Conservation (phyloP, 441 rosid genomes). For the Aleurites moluccanus region DNA sequence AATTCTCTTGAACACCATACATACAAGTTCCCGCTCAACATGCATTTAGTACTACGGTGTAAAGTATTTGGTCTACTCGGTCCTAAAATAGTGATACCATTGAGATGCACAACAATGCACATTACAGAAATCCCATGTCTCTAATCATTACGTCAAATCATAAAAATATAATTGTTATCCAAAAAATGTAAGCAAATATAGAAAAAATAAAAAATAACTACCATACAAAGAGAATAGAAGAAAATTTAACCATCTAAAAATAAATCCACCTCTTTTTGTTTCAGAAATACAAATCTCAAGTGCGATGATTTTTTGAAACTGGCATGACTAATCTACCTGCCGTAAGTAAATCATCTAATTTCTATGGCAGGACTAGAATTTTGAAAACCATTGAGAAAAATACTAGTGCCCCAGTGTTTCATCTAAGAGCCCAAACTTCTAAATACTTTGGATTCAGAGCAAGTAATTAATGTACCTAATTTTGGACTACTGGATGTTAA, state of each 20-base stretch:
- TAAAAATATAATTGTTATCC: not conserved
- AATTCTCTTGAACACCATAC: too few relatives aligned
- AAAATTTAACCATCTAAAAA: too few relatives aligned
- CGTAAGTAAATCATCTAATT: not conserved
- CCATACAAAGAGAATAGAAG: too few relatives aligned
- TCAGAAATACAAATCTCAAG: slow-evolving; percentile 46
- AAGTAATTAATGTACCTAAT: not conserved
- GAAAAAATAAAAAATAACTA: not conserved
- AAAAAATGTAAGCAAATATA: not conserved
- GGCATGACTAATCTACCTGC: not conserved
- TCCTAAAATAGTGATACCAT: not conserved
- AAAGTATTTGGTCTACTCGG: too few relatives aligned
- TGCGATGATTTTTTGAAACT: slow-evolving; percentile 19
- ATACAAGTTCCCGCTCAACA: too few relatives aligned
- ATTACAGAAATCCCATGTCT: not conserved
- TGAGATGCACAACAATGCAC: not conserved
- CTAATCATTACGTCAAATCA: not conserved
- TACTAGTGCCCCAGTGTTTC: not conserved
- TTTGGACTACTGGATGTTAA: not conserved
- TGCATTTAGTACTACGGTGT: too few relatives aligned
- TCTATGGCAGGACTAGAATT: not conserved
- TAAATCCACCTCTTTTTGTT: not conserved
- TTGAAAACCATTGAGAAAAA: not conserved
- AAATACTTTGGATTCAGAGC: not conserved
- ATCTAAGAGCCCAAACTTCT: not conserved